These are phyloP conservation scores for Amphirosellinia nigrospora DNA, from an alignment of 495 filamentous ascomycete species.

Conservation along the genomic window DNA sequence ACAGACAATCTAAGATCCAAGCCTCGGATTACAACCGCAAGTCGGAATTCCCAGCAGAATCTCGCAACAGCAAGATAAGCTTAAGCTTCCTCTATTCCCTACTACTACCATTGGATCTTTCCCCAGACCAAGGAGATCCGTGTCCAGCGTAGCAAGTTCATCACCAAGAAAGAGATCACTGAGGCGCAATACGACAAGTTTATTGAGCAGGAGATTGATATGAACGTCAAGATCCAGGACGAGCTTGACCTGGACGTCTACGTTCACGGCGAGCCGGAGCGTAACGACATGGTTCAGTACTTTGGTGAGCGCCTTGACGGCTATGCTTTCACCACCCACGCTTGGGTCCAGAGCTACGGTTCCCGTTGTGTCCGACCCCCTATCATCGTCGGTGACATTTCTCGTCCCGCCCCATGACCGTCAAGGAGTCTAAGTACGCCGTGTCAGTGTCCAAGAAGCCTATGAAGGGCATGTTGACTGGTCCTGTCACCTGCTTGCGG, in stretches of 20 bases:
- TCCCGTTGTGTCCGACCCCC: slow-evolving; percentile 97
- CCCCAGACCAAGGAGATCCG: slow-evolving; percentile 98
- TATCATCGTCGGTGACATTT: slow-evolving; percentile 98
- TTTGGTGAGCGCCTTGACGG: slow-evolving; percentile 96
- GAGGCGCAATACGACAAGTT: slow-evolving; percentile 93
- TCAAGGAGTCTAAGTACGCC: slow-evolving; percentile 99
- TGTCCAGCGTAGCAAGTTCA: slow-evolving; percentile 93
- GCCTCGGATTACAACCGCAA: slow-evolving; percentile 87
- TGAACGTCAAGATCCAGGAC: slow-evolving; percentile 93
- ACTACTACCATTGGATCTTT: slow-evolving; percentile 99
- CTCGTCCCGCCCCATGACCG: slow-evolving; percentile 94
- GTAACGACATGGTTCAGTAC: slow-evolving; percentile 99
- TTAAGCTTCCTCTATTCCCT: slow-evolving; percentile 94
- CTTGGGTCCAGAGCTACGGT: slow-evolving; percentile 97
- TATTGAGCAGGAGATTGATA: slow-evolving; percentile 96
- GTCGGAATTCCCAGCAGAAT: slow-evolving; percentile 83
- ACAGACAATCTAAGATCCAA: slow-evolving; percentile 86
- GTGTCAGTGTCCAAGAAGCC: slow-evolving; percentile 95
- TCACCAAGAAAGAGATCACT: slow-evolving; percentile 96
- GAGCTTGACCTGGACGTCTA: slow-evolving; percentile 95
- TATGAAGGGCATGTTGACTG: slow-evolving; percentile 99
- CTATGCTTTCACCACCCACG: slow-evolving; percentile 98
- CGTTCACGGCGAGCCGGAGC: slow-evolving; percentile 98
- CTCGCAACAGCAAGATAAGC: slow-evolving; percentile 80
- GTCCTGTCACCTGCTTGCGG: slow-evolving; percentile 95